Evolutionary conservation across 495 filamentous ascomycete genomes (phyloP), one percentile per base, ranked within the genome.

Genomic region (Trichoderma orchidacearum): DNA sequence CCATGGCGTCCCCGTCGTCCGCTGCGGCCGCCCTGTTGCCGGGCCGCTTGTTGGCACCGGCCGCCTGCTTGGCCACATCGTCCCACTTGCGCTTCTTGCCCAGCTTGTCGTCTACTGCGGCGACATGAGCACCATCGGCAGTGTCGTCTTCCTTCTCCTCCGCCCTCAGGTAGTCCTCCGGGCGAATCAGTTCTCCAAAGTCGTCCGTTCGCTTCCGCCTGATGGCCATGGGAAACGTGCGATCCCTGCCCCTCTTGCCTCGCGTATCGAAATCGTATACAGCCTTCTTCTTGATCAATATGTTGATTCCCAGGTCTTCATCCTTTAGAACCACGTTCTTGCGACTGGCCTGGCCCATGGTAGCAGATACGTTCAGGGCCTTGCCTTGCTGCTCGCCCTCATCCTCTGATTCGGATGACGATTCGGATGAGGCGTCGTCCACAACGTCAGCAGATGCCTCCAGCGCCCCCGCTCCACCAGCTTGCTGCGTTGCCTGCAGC

Each of bases 51-150:
- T 75, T 70, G 53, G 59, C 53, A 3, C 63, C 65, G 1, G 64
- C 58, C 6, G 60, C 61, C 30, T 63, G 70, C 51, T 76, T 77
- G 52, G 70, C 77, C 13, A 81, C 68, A 56, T 95, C 90, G 55
- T 90, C 86, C 88, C 90, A 96, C 70, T 89, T 90, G 48, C 93
- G 80, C 68, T 98, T 98, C 73, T 92, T 90, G 23, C 94, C 94
- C 32, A 96, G 77, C 31, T 80, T 80, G 27, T 82, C 85, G 59
- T 87, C 72, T 15, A 67, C 67, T 23, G 71, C 64, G 23, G 60
- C 70, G 57, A 64, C 73, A 53, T 70, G 68, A 62, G 58, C 56
- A 61, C 79, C 69, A 32, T 73, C 72, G 56, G 72, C 61, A 48
- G 80, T 76, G 17, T 83, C 80, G 54, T 94, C 89, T 58, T 95